Percentiles rank a stretch among this genome's conserved stretches.
Evolutionary conservation across 257 asterid species (phyloP).

Genomic region (Ocimum tenuiflorum): DNA sequence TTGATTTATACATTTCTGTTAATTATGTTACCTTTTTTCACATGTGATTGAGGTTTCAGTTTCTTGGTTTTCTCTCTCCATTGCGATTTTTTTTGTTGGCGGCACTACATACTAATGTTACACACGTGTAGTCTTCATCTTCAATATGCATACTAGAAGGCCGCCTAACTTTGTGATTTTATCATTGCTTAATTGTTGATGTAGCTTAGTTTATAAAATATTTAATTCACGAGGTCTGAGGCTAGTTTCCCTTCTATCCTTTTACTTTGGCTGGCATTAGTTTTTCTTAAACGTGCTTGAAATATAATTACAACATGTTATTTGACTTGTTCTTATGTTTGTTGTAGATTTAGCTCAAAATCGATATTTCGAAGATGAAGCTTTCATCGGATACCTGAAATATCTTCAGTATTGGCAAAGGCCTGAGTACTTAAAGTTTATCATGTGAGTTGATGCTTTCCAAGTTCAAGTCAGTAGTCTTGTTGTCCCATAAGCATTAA

Average conservation of each 20-base stretch:
- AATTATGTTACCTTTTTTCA: not conserved
- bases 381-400: conserved; percentile 80
- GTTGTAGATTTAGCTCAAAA: conserved; percentile 91
- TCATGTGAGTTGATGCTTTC: conserved; percentile 42
- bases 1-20: not conserved
- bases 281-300: not conserved
- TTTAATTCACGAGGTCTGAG: not conserved
- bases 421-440: conserved; percentile 77
- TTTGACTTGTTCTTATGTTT: conserved; percentile 17
- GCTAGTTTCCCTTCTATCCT: not conserved
- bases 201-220: not conserved
- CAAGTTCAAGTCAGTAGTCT: not conserved
- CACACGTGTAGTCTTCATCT: not conserved
- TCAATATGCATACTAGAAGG: not conserved
- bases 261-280: not conserved
- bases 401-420: conserved; percentile 96
- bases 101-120: not conserved
- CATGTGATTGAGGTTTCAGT: not conserved
- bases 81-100: not conserved
- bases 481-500: too few species aligned
- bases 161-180: not conserved
- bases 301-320: not conserved
- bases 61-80: not conserved
- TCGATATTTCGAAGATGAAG: conserved; percentile 87
- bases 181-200: not conserved